Evolutionary conservation across 192 early-diverging fungal genomes (phyloP).

Genomic region (Umbelopsis vinacea): DNA sequence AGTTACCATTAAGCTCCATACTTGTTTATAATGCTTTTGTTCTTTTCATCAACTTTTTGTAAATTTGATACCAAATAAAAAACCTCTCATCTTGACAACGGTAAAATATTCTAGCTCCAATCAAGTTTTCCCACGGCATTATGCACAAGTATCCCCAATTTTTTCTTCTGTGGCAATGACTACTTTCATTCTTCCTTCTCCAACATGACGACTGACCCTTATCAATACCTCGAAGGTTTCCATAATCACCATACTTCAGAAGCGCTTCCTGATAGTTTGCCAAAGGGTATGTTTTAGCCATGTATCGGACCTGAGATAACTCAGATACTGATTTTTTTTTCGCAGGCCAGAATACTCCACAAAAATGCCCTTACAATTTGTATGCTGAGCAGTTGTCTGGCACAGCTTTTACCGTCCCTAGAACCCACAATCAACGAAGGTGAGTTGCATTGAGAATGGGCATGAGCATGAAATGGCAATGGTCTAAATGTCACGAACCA

Average conservation of each 20-base stretch:
- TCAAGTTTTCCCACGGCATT: slow-evolving; percentile 16
- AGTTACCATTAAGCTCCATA: neutral
- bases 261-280: slow-evolving; percentile 81
- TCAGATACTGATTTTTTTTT: neutral
- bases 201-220: slow-evolving; percentile 34
- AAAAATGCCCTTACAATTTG: slow-evolving; percentile 84
- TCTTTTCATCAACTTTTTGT: neutral
- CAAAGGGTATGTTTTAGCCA: slow-evolving; percentile 61
- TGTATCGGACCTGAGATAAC: neutral
- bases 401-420: slow-evolving; percentile 86
- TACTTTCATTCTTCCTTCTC: neutral
- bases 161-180: too few relatives aligned
- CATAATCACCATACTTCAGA: slow-evolving; percentile 89
- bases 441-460: slow-evolving; percentile 26
- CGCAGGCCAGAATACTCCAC: slow-evolving; percentile 89
- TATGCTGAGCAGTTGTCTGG: slow-evolving; percentile 96
- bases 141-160: neutral
- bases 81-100: neutral
- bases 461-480: neutral
- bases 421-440: slow-evolving; percentile 79
- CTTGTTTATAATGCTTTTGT: neutral
- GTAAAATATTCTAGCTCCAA: slow-evolving; percentile 12
- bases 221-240: slow-evolving; percentile 81
- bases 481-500: neutral
- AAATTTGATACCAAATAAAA: neutral